A percentile compares a stretch with the other conserved stretches of the same genome.
Conservation (phyloP, 1,284 basidiomycete species). For the Sanghuangporus baumii region DNA sequence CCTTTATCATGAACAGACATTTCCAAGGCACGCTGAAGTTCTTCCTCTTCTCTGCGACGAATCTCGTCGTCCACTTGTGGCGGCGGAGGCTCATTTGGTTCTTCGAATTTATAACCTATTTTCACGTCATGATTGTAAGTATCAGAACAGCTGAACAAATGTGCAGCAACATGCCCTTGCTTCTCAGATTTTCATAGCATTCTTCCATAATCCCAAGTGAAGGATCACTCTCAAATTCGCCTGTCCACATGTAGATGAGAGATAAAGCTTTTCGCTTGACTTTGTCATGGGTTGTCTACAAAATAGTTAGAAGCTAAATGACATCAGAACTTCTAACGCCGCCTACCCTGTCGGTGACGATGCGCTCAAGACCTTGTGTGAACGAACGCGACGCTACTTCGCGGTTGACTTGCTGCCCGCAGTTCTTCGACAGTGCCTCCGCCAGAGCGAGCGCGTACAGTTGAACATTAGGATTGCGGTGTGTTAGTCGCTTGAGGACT, state of each 20-base stretch:
- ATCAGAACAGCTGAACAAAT: background rate
- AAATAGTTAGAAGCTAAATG: background rate
- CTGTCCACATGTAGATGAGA: constrained; percentile 82
- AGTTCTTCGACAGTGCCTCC: constrained; percentile 91
- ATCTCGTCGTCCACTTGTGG: constrained; percentile 73
- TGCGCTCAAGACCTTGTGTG: constrained; percentile 80
- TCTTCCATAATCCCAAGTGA: constrained; percentile 90
- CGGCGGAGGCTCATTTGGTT: constrained; percentile 58
- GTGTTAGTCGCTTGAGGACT: constrained; percentile 84
- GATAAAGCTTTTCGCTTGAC: constrained; percentile 74
- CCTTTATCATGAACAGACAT: constrained; percentile 87
- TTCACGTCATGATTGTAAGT: background rate
- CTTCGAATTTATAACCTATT: constrained; percentile 70
- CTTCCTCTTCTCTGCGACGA: constrained; percentile 83
- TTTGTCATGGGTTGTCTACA: constrained; percentile 81
- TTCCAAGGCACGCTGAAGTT: constrained; percentile 85
- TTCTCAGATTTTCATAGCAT: constrained; percentile 76
- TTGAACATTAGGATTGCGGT: constrained; percentile 96
- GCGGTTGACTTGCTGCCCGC: constrained; percentile 72
- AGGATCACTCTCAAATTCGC: constrained; percentile 77
- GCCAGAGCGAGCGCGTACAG: constrained; percentile 86
- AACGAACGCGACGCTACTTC: constrained; percentile 90
- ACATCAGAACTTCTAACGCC: constrained; percentile 1
- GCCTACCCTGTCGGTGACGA: constrained; percentile 84
- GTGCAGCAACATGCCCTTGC: constrained; percentile 58